Evolutionary conservation across 352 stramenopile species (phyloP), one percentile per base, ranked within the genome.

Genomic region (Bremia lactucae): DNA sequence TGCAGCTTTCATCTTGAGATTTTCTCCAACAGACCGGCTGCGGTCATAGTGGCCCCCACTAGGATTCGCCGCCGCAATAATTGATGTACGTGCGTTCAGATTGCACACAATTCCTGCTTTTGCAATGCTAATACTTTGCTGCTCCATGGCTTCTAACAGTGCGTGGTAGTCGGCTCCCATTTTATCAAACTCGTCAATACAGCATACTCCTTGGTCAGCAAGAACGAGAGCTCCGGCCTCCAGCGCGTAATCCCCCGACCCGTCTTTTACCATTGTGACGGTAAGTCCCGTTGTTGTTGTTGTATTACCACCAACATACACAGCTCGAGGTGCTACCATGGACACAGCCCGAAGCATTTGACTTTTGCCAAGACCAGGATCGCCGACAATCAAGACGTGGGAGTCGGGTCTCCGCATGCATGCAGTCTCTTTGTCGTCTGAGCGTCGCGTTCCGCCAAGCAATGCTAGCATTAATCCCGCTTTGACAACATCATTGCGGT

Each of bases 101-200:
- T 89, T 96, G 49, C 89, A 96, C 10, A 98, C 89, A 19, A 98
- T 95, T 23, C 96, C 72, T 23, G 72, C 74, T 46, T 87, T 87
- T 9, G 73, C 73, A 34, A 86, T 95, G 59, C 69, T 98, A 83
- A 80, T 99, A 80, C 73, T 98, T 63, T 99, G 95, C 52, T 99
- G 96, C 69, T 99, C 96, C 96, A 99, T 98, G 7, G 94, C 91
- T 73, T 99, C 95, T 13, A 98, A 73, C 4, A 99, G 65, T 6
- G 89, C 80, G 35, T 94, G 76, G 36, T 92, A 86, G 34, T 95
- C 78, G 50, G 73, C 74, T 2, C 67, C 68, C 90, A 98, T 97
- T 61, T 99, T 98, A 62, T 98, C 96, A 46, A 99, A 97, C 62
- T 98, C 95, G 55, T 99, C 95, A 47, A 98, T 97, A 65, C 92